Percentiles rank a stretch among this genome's conserved stretches.
These are phyloP conservation scores for Bocquillonia castaneifolia DNA, from an alignment of 441 rosid species.

Conservation along the genomic window DNA sequence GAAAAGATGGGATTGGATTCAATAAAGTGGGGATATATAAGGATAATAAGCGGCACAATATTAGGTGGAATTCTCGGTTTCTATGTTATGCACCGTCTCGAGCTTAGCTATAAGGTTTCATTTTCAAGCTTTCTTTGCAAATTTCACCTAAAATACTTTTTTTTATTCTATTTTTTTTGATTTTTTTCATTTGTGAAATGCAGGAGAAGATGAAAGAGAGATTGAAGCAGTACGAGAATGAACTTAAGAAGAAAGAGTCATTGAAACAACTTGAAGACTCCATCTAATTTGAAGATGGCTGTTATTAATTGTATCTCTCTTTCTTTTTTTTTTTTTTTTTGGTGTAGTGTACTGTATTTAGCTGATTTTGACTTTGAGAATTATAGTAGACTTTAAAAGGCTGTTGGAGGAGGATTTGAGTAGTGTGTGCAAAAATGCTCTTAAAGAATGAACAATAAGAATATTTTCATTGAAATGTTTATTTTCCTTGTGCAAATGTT, in stretches of 20 bases:
- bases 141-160: slow-evolving; percentile 14
- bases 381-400: too few species aligned
- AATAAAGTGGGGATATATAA: slow-evolving; percentile 60
- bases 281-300: slow-evolving; percentile 27
- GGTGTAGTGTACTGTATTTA: too few species aligned
- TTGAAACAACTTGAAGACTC: slow-evolving; percentile 56
- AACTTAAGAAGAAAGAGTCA: slow-evolving; percentile 46
- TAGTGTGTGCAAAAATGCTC: too few species aligned
- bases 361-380: too few species aligned
- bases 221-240: slow-evolving; percentile 61
- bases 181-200: slow-evolving; percentile 7
- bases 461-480: too few species aligned
- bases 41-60: slow-evolving; percentile 80
- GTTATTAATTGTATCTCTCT: too few species aligned
- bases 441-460: too few species aligned
- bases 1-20: slow-evolving; percentile 43
- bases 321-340: too few species aligned
- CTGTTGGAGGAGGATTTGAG: too few species aligned
- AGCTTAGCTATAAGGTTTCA: slow-evolving; percentile 62
- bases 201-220: slow-evolving; percentile 88
- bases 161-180: background rate
- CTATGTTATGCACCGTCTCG: slow-evolving; percentile 85
- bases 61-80: slow-evolving; percentile 78
- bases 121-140: background rate
- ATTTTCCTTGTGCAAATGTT: too few species aligned